These are phyloP conservation scores for Conoideocrella luteorostrata DNA, from an alignment of 2,329 filamentous ascomycete species.

Conservation along the genomic window DNA sequence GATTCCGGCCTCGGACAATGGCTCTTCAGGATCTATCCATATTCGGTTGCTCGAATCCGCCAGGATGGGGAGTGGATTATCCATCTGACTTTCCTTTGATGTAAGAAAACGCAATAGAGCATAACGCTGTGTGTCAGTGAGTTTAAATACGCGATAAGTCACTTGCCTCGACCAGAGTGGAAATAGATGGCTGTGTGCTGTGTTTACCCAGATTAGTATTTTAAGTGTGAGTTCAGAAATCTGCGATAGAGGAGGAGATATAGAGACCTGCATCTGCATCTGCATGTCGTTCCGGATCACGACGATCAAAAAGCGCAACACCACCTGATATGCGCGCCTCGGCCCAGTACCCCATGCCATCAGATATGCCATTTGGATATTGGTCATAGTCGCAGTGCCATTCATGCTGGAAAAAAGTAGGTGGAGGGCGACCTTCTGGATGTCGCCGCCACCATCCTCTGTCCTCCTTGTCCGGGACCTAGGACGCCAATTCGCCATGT, in stretches of 20 bases:
- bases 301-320: slow-evolving; percentile 22
- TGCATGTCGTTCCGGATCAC: background rate
- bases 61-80: slow-evolving; percentile 6
- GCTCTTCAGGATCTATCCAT: slow-evolving; percentile 11
- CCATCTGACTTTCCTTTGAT: background rate
- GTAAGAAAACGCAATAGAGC: slow-evolving; percentile 16
- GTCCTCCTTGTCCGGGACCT: slow-evolving; percentile 15
- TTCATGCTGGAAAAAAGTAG: slow-evolving; percentile 21
- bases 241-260: too few relatives aligned
- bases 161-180: slow-evolving; percentile 13
- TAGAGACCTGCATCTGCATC: background rate
- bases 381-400: slow-evolving; percentile 18
- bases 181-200: slow-evolving; percentile 14
- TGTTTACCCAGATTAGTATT: background rate
- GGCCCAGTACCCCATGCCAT: slow-evolving; percentile 20
- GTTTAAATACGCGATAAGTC: slow-evolving; percentile 18
- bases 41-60: background rate
- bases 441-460: background rate
- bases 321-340: slow-evolving; percentile 22
- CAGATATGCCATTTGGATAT: slow-evolving; percentile 15
- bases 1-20: slow-evolving; percentile 8
- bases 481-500: slow-evolving; percentile 15
- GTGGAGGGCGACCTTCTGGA: slow-evolving; percentile 9
- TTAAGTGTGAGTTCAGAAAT: background rate
- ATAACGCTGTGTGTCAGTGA: slow-evolving; percentile 16